These are phyloP conservation scores for Taxawa tesnikishii DNA, from an alignment of 2,329 filamentous ascomycete genomes.

Conservation along the genomic window DNA sequence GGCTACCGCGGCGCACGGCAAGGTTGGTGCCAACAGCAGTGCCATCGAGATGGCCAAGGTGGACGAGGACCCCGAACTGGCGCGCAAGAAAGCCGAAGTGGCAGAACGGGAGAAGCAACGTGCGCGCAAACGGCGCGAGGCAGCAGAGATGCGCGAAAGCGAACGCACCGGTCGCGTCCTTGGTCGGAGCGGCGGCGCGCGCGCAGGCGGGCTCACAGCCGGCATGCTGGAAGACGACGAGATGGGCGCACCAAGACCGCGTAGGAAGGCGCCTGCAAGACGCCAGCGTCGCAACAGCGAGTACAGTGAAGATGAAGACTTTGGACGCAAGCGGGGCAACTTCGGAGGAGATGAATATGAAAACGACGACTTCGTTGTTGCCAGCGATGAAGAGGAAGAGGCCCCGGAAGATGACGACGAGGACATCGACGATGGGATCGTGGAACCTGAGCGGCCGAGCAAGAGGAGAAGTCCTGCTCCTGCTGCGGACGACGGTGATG, in stretches of 20 bases:
- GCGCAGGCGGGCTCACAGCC: constrained; percentile 49
- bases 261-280: constrained; percentile 19
- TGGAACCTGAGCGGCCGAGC: constrained; percentile 14
- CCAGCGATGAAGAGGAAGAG: constrained; percentile 50
- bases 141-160: constrained; percentile 51
- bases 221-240: constrained; percentile 58
- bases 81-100: constrained; percentile 60
- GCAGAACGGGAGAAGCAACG: constrained; percentile 63
- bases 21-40: constrained; percentile 37
- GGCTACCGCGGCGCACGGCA: constrained; percentile 48
- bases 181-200: constrained; percentile 35
- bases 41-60: constrained; percentile 56
- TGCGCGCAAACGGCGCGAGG: constrained; percentile 54
- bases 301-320: constrained; percentile 65
- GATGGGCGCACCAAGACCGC: constrained; percentile 19
- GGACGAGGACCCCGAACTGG: constrained; percentile 62
- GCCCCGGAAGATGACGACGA: constrained; percentile 40
- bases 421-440: constrained; percentile 31
- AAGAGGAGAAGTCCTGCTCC: constrained; percentile 12
- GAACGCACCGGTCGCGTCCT: constrained; percentile 39
- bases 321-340: constrained; percentile 51
- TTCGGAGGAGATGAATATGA: constrained; percentile 65
- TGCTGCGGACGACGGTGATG: constrained; percentile 17
- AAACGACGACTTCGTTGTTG: constrained; percentile 67
- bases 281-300: constrained; percentile 27